Conservation (phyloP, 768 basidiomycete genomes). For the Leccinum broughii region DNA sequence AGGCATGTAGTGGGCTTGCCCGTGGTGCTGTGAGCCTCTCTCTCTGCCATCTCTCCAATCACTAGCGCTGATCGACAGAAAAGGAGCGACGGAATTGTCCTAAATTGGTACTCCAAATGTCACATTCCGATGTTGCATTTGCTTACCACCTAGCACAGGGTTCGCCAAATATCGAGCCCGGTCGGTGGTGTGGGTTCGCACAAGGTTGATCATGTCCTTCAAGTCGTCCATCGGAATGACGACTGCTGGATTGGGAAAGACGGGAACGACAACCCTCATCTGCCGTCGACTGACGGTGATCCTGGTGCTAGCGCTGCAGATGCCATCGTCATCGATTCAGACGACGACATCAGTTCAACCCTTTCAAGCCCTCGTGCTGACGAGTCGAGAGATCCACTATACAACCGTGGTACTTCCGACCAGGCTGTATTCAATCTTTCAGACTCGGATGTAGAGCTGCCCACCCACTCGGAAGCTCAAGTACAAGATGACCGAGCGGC, state of each 20-base stretch:
- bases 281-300: not conserved
- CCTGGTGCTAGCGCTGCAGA: slow-evolving; percentile 16
- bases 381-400: not conserved
- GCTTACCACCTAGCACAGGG: slow-evolving; percentile 20
- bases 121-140: not conserved
- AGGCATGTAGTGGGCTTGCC: slow-evolving; percentile 28
- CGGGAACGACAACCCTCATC: not conserved
- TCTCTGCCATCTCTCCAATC: not conserved
- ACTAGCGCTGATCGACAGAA: slow-evolving; percentile 7
- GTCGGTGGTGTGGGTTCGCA: not conserved
- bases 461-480: slow-evolving; percentile 4
- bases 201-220: not conserved
- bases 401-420: not conserved
- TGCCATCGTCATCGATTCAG: slow-evolving; percentile 26
- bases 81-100: slow-evolving; percentile 30
- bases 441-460: slow-evolving; percentile 15
- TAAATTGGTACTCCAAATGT: slow-evolving; percentile 29
- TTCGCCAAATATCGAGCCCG: slow-evolving; percentile 9
- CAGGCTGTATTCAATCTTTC: slow-evolving; percentile 4
- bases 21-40: slow-evolving; percentile 25
- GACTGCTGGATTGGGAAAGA: not conserved
- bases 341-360: slow-evolving; percentile 13
- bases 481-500: not conserved
- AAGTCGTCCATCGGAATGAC: not conserved
- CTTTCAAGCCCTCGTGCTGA: slow-evolving; percentile 1